These are phyloP conservation scores for Escallonia rubra DNA, from an alignment of 129 eudicot species.

Conservation along the genomic window DNA sequence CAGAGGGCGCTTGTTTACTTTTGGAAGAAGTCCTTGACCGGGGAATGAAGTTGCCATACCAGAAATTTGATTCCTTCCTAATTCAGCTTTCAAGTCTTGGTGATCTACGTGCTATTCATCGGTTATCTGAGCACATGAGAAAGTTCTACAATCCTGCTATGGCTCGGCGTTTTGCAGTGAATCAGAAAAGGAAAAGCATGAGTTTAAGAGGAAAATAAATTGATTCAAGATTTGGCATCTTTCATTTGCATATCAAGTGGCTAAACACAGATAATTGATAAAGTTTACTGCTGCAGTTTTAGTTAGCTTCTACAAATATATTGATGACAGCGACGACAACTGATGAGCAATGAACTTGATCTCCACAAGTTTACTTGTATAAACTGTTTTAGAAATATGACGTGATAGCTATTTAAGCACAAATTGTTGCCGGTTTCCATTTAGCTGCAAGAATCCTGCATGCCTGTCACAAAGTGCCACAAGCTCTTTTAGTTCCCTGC, in stretches of 20 bases:
- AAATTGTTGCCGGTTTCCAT: too few relatives aligned
- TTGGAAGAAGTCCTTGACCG: slow-evolving; percentile 55
- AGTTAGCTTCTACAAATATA: too few relatives aligned
- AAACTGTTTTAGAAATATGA: too few relatives aligned
- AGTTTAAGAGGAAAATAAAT: slow-evolving; percentile 63
- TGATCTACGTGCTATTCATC: slow-evolving; percentile 62
- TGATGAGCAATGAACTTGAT: too few relatives aligned
- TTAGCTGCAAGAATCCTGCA: too few relatives aligned
- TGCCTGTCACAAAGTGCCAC: too few relatives aligned
- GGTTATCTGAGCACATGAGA: slow-evolving; percentile 85
- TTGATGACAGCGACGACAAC: too few relatives aligned
- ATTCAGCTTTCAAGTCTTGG: slow-evolving; percentile 63
- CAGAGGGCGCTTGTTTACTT: slow-evolving; percentile 54
- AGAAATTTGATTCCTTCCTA: slow-evolving; percentile 67
- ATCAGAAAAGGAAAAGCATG: slow-evolving; percentile 66
- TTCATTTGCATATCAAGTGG: background rate
- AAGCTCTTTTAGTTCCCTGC: too few relatives aligned
- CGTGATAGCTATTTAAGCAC: too few relatives aligned
- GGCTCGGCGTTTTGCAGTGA: slow-evolving; percentile 80
- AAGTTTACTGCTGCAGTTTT: too few relatives aligned
- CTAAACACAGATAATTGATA: too few relatives aligned
- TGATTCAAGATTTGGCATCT: background rate
- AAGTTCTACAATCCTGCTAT: slow-evolving; percentile 84
- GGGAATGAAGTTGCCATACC: slow-evolving; percentile 74
- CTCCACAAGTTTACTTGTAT: too few relatives aligned